Conservation (phyloP, 1,284 basidiomycete genomes). For the Puccinia coronata region DNA sequence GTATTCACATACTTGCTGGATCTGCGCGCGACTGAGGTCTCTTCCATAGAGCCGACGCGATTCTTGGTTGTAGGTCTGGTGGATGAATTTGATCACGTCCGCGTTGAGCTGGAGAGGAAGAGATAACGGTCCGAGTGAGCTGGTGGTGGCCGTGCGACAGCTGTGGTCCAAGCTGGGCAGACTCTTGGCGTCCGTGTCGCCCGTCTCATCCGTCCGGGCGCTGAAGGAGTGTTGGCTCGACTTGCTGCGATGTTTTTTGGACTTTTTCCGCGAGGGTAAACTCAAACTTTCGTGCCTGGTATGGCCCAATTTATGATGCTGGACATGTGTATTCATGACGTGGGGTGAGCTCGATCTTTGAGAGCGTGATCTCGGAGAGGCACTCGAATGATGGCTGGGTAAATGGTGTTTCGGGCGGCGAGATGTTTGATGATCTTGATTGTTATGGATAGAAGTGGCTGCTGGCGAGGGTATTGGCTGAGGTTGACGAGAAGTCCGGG, state of each 20-base stretch:
- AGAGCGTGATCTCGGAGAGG: neutral
- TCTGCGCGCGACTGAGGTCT: conserved; percentile 21
- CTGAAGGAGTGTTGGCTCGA: neutral
- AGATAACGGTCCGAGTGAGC: neutral
- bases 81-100: conserved; percentile 27
- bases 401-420: neutral
- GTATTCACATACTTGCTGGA: conserved; percentile 23
- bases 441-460: neutral
- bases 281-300: neutral
- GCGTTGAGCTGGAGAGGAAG: neutral
- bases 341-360: too few species aligned
- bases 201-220: neutral
- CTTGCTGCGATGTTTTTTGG: neutral
- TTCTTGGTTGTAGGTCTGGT: conserved; percentile 26
- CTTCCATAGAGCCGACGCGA: conserved; percentile 13
- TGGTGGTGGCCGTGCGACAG: neutral
- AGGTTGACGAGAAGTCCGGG: neutral
- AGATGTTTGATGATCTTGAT: neutral
- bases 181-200: neutral
- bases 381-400: neutral
- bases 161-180: conserved; percentile 7
- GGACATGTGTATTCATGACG: neutral
- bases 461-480: conserved; percentile 14
- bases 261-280: neutral
- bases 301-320: neutral